Percentiles rank a stretch among this genome's conserved stretches.
Evolutionary conservation across 2,329 filamentous ascomycete genomes (phyloP).

Genomic region (Knufia petricola): DNA sequence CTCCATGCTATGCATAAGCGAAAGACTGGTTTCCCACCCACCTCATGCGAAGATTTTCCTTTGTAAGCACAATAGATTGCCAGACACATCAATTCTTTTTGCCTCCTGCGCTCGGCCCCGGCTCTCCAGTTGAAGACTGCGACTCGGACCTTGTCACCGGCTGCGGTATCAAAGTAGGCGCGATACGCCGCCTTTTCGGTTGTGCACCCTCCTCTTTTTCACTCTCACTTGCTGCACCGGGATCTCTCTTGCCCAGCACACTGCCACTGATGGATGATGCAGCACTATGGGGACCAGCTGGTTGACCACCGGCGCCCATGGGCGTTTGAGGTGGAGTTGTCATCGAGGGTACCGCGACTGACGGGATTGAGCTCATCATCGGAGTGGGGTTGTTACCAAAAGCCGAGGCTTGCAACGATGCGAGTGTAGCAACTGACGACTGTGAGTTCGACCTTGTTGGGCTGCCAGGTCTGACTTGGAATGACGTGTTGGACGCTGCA

Average conservation of each 20-base stretch:
- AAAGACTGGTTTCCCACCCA: background rate
- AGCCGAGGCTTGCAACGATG: slow-evolving; percentile 34
- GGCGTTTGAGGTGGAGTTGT: slow-evolving; percentile 89
- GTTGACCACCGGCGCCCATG: slow-evolving; percentile 29
- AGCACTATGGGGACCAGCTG: slow-evolving; percentile 38
- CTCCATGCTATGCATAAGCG: slow-evolving; percentile 5
- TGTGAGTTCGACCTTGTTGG: slow-evolving; percentile 78
- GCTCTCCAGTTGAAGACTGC: background rate
- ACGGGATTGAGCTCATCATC: slow-evolving; percentile 54
- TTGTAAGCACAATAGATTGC: background rate
- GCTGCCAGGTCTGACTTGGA: slow-evolving; percentile 55
- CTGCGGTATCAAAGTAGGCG: slow-evolving; percentile 24
- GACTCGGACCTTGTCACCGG: background rate
- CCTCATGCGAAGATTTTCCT: background rate
- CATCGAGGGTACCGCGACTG: slow-evolving; percentile 52
- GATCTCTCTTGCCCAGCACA: slow-evolving; percentile 45
- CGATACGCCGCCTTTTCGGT: slow-evolving; percentile 26
- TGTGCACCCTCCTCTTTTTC: slow-evolving; percentile 30
- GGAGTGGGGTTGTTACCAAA: slow-evolving; percentile 66
- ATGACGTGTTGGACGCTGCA: slow-evolving; percentile 38
- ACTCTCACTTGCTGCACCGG: slow-evolving; percentile 34
- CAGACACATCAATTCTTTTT: background rate
- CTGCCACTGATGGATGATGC: slow-evolving; percentile 45
- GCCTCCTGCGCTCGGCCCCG: background rate
- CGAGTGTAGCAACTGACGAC: slow-evolving; percentile 62